Evolutionary conservation across 805 yeast genomes (phyloP).

Genomic region (Starmerella sirachaensis): DNA sequence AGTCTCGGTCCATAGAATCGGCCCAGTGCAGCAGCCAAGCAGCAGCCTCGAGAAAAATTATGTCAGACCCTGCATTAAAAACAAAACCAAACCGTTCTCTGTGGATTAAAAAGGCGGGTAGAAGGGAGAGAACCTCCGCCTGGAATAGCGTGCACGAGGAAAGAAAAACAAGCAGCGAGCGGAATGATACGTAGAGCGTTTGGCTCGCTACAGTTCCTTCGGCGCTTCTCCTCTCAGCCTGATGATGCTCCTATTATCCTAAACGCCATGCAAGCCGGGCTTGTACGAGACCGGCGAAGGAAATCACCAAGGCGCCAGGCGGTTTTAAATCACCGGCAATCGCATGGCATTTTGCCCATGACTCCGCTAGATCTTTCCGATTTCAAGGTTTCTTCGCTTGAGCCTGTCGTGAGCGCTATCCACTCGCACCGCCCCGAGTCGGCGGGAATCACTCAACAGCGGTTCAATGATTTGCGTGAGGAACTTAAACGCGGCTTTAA

Average conservation of each 20-base stretch:
- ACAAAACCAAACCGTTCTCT: too few relatives aligned
- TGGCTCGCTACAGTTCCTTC: neutral
- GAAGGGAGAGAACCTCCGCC: too few relatives aligned
- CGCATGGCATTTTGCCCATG: constrained; percentile 1
- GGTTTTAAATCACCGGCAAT: neutral
- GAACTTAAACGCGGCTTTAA: constrained; percentile 24
- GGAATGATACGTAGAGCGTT: too few relatives aligned
- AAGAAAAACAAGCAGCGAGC: too few relatives aligned
- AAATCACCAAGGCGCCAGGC: neutral
- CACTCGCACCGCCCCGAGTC: constrained; percentile 15
- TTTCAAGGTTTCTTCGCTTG: neutral
- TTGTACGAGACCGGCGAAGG: constrained; percentile 1
- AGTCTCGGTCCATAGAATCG: too few relatives aligned
- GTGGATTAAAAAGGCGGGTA: too few relatives aligned
- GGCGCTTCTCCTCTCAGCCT: constrained; percentile 1
- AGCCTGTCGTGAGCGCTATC: constrained; percentile 11
- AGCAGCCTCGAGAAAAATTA: too few relatives aligned
- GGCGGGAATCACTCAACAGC: constrained; percentile 5
- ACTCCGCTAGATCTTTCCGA: neutral
- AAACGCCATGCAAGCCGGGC: constrained; percentile 15
- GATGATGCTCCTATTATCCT: constrained; percentile 9
- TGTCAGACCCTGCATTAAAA: too few relatives aligned
- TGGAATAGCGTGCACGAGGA: too few relatives aligned
- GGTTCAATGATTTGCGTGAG: constrained; percentile 17
- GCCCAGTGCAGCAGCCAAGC: too few relatives aligned